Evolutionary conservation across 2,329 filamentous ascomycete genomes (phyloP), one percentile per base, ranked within the genome.

Genomic region (Microdochium bolleyi): DNA sequence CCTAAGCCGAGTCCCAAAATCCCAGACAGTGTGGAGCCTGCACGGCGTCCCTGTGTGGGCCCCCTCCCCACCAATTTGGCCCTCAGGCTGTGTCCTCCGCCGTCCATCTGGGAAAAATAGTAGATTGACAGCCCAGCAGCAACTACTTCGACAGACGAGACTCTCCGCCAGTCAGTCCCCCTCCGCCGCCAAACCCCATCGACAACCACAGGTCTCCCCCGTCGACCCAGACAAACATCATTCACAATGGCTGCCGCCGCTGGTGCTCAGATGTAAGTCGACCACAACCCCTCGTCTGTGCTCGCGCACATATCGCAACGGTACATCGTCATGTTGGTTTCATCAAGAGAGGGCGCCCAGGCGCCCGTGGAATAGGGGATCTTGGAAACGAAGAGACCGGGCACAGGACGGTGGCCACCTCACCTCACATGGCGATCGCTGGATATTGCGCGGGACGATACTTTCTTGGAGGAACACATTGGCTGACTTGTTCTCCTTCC

Each of bases 211-310:
- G 64, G 62, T 64, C 58, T 63, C 65, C 67, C 65, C 62, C 67
- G 63, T 62, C 69, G 64, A 66, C 67, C 56, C 55, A 56, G 49
- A 60, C 55, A 58, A 62, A 65, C 62, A 62, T 57, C 68, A 46
- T 70, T 71, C 76, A 82, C 73, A 62, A 83, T 83, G 79, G 41
- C 41, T 22, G 78, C 80, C 74, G 73, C 76, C 69, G 76, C 79
- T 63, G 79, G 80, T 70, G 71, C 78, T 69, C 80, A 83, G 71
- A 83, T 83, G 80, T 83, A 73, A 79, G 80, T 75, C 57, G 55
- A 52, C 53, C 53, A 56, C 53, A 25, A 38, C 48, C 27, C 34
- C 34, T 19, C 14, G n/a, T 19, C 34, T n/a, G n/a, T n/a, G n/a
- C 34, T 5, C 3, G 7, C 9, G 41, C 21, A 7, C 41, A 46